Conservation (phyloP, 768 basidiomycete genomes). For the Boletus barrowsii region DNA sequence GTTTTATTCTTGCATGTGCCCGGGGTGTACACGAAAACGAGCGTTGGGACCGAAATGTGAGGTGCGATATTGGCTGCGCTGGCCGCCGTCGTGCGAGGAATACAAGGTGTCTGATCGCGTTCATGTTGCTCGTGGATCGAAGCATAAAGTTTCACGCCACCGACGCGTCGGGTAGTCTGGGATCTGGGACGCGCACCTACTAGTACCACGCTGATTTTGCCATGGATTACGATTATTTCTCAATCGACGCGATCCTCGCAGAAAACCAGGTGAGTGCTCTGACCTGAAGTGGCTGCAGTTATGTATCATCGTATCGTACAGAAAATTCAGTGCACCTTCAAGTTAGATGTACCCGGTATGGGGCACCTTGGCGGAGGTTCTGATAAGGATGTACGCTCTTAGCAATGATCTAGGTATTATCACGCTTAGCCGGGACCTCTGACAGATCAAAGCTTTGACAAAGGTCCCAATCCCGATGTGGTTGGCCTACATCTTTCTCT, state of each 20-base stretch:
- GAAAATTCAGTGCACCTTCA: slow-evolving; percentile 95
- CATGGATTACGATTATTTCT: slow-evolving; percentile 94
- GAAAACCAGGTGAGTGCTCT: slow-evolving; percentile 70
- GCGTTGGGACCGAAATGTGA: slow-evolving; percentile 18
- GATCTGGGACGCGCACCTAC: background rate
- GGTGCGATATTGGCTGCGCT: slow-evolving; percentile 9
- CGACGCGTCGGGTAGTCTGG: slow-evolving; percentile 13
- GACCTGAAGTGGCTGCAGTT: background rate
- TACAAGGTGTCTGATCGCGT: slow-evolving; percentile 15
- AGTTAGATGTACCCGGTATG: slow-evolving; percentile 77
- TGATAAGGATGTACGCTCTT: slow-evolving; percentile 68
- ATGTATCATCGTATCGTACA: slow-evolving; percentile 27
- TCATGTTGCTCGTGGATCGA: slow-evolving; percentile 15
- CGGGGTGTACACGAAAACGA: slow-evolving; percentile 30
- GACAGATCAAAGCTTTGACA: slow-evolving; percentile 69
- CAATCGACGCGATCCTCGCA: slow-evolving; percentile 85
- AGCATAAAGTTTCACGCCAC: slow-evolving; percentile 15
- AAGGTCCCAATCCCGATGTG: slow-evolving; percentile 88
- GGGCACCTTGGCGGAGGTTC: slow-evolving; percentile 87
- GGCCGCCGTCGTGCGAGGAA: slow-evolving; percentile 16
- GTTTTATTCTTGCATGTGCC: slow-evolving; percentile 28
- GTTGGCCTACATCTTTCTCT: slow-evolving; percentile 84
- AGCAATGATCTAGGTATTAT: background rate
- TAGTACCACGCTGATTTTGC: background rate
- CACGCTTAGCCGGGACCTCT: slow-evolving; percentile 6